Conservation (phyloP, 306 rosid genomes). For the Ochetophila trinervis region DNA sequence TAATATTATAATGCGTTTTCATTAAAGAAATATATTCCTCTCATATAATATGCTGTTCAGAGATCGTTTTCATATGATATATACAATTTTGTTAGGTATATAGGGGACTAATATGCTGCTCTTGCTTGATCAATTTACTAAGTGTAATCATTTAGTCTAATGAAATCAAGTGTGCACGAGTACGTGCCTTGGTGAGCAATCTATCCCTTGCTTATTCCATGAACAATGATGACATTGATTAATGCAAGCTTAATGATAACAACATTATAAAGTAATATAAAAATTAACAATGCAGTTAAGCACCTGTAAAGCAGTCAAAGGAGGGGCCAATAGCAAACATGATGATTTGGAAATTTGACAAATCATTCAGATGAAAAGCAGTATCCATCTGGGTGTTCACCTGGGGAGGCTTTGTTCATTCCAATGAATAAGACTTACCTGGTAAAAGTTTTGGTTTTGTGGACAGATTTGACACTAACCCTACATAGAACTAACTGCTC, state of each 20-base stretch:
- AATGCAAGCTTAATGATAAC: slow-evolving; percentile 11
- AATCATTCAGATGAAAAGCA: background rate
- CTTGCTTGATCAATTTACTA: slow-evolving; percentile 28
- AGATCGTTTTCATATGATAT: slow-evolving; percentile 28
- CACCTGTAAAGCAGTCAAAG: slow-evolving; percentile 23
- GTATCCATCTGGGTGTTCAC: background rate
- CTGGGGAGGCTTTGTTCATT: background rate
- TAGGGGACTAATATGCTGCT: slow-evolving; percentile 26
- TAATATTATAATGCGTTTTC: slow-evolving; percentile 27
- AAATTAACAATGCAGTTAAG: slow-evolving; percentile 10
- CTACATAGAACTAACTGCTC: background rate
- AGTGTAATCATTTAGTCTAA: slow-evolving; percentile 31
- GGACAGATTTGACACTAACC: background rate
- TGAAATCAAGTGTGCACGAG: slow-evolving; percentile 40
- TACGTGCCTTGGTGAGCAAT: slow-evolving; percentile 42
- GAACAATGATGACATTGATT: slow-evolving; percentile 36
- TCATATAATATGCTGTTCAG: slow-evolving; percentile 35
- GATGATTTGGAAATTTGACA: slow-evolving; percentile 13
- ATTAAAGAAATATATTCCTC: slow-evolving; percentile 21
- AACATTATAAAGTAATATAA: slow-evolving; percentile 8
- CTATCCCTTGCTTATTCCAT: slow-evolving; percentile 57
- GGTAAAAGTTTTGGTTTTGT: slow-evolving; percentile 7
- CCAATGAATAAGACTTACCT: background rate
- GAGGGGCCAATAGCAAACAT: slow-evolving; percentile 7
- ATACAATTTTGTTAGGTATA: slow-evolving; percentile 12